Percentiles rank a stretch among this genome's conserved stretches.
These are phyloP conservation scores for Pseudogymnoascus sp. DNA, from an alignment of 2,329 filamentous ascomycete species.

Conservation along the genomic window DNA sequence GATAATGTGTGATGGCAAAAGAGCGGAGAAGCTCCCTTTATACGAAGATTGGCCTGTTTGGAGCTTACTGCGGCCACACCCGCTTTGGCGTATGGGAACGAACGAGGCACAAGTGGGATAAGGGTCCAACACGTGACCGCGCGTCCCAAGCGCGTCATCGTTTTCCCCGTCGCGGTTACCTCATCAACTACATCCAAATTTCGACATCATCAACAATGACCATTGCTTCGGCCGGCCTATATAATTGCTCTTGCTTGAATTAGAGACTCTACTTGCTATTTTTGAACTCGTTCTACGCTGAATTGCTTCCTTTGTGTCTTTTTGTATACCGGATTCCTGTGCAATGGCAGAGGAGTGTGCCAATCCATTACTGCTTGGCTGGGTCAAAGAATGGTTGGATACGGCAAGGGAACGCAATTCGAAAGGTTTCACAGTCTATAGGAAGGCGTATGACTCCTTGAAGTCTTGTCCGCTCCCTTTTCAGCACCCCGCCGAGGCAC, in stretches of 20 bases:
- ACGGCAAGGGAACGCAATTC: conserved; percentile 58
- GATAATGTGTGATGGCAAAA: not conserved
- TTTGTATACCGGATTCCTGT: not conserved
- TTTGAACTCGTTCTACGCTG: not conserved
- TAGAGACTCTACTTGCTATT: not conserved
- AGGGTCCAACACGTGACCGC: not conserved
- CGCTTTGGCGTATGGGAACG: conserved; percentile 2
- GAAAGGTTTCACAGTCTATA: conserved; percentile 65
- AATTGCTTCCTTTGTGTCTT: not conserved
- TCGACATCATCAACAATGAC: not conserved
- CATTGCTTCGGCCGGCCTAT: not conserved
- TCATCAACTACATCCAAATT: not conserved
- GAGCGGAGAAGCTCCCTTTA: conserved; percentile 7
- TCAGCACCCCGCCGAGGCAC: conserved; percentile 63
- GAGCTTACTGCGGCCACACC: conserved; percentile 4
- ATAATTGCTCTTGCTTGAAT: not conserved
- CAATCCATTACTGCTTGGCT: conserved; percentile 63
- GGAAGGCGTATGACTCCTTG: conserved; percentile 67
- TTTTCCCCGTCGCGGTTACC: not conserved
- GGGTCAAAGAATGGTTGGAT: conserved; percentile 73
- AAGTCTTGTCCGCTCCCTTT: conserved; percentile 59
- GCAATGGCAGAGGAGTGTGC: conserved; percentile 19
- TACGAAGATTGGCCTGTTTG: conserved; percentile 7
- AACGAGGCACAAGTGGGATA: not conserved
- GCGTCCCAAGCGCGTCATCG: not conserved